Evolutionary conservation across 2,329 filamentous ascomycete species (phyloP), one percentile per base, ranked within the genome.

Genomic region (Colletotrichum paranaense): DNA sequence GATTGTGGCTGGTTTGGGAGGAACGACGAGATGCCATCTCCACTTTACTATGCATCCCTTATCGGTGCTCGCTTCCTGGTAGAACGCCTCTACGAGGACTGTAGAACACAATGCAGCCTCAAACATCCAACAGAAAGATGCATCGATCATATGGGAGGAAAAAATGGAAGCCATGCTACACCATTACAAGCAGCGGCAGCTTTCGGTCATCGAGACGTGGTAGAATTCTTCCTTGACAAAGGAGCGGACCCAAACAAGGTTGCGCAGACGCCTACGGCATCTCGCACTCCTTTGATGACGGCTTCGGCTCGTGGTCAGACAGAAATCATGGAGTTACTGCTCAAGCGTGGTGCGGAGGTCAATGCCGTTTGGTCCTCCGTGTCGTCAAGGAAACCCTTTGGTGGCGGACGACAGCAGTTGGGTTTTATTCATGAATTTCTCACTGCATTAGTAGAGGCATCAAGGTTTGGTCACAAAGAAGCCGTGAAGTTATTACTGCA

Each of bases 231-330:
- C 5, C 42, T 46, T 1, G 16, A 46, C 16, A n/a, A 46, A 46
- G 42, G 16, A 0, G 42, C 6, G 42, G 5, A 46, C 16, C 42
- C 42, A 46, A 46, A 46, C 6, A 46, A 1, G 5, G 2, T 46
- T 8, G 0, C 0, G 38, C 38, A 19, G 3, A n/a, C 14, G 3
- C 0, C 0, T 16, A 7, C 1, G 3, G 16, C 14, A 46, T 3
- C 1, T 2, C 1, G 38, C 38, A 46, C 42, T 3, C 16, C 16
- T 46, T 8, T 46, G 14, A 46, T 46, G 16, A 46, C 42, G 3
- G 42, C 42, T 16, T 46, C 42, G 4, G 42, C 16, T 46, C 6
- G n/a, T 46, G 42, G 42, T 0, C 42, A 46, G 42, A 46, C 16
- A n/a, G 7, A n/a, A 46, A n/a, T 46, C 3, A 46, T 46, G 0